Evolutionary conservation across 192 early-diverging fungal species (phyloP).

Genomic region (Coemansia sp.): DNA sequence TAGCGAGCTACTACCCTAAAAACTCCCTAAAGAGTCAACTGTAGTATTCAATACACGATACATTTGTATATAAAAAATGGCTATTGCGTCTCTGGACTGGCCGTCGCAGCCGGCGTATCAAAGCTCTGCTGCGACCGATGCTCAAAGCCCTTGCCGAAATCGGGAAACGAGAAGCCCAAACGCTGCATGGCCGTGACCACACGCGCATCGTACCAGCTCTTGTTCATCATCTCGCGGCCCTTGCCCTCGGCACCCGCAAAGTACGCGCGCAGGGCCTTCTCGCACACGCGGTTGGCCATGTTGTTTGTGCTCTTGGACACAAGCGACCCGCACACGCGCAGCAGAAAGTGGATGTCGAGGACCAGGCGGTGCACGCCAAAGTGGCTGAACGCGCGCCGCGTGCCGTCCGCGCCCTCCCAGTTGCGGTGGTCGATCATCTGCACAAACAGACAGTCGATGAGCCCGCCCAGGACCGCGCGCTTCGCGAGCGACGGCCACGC

Average conservation of each 20-base stretch:
- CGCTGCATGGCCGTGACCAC: conserved; percentile 40
- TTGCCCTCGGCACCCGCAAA: conserved; percentile 13
- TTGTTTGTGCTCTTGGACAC: conserved; percentile 53
- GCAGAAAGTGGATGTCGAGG: conserved; percentile 53
- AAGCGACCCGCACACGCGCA: conserved; percentile 51
- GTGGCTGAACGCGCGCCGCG: conserved; percentile 42
- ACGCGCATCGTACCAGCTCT: conserved; percentile 48
- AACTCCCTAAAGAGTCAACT: too few species aligned
- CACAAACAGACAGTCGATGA: conserved; percentile 52
- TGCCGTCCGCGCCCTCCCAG: conserved; percentile 39
- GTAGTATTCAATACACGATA: too few species aligned
- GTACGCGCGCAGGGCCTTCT: conserved; percentile 50
- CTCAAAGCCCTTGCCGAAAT: conserved; percentile 51
- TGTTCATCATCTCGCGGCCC: conserved; percentile 41
- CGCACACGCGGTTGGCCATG: conserved; percentile 55
- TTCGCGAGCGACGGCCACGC: conserved; percentile 46
- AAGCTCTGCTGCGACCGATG: conserved; percentile 54
- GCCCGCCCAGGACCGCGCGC: conserved; percentile 38
- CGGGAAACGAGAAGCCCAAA: conserved; percentile 44
- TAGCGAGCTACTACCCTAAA: too few species aligned
- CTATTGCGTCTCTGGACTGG: too few species aligned
- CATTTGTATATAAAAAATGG: too few species aligned
- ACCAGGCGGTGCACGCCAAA: conserved; percentile 52
- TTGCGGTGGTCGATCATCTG: conserved; percentile 46
- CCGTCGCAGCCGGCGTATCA: conserved; percentile 3